Conservation (phyloP, 2,329 filamentous ascomycete genomes). For the Pseudogymnoascus sp. region DNA sequence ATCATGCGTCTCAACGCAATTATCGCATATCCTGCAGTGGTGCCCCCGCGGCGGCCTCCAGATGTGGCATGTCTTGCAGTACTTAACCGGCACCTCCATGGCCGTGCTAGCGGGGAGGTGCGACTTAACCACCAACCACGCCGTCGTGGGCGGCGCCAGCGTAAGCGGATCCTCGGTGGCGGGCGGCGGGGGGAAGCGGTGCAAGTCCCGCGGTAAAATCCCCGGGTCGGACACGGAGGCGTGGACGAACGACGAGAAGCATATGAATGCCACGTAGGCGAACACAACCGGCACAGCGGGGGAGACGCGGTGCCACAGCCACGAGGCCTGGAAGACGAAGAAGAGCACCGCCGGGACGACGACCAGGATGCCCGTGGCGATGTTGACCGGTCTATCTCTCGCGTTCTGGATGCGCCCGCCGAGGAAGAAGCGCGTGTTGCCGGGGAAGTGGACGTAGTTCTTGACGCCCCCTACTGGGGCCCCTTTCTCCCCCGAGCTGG, state of each 20-base stretch:
- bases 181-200: conserved; percentile 71
- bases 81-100: conserved; percentile 97
- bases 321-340: conserved; percentile 67
- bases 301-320: conserved; percentile 82
- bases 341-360: conserved; percentile 73
- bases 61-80: conserved; percentile 94
- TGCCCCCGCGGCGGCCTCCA: conserved; percentile 95
- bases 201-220: conserved; percentile 84
- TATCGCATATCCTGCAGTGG: conserved; percentile 94
- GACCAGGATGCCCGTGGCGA: conserved; percentile 75
- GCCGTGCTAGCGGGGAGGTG: conserved; percentile 65
- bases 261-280: conserved; percentile 84
- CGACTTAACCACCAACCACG: conserved; percentile 88
- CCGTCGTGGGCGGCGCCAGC: conserved; percentile 76
- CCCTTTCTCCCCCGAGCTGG: conserved; percentile 21
- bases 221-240: conserved; percentile 89
- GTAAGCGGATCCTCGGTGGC: conserved; percentile 73
- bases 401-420: conserved; percentile 85
- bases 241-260: conserved; percentile 87
- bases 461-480: conserved; percentile 41
- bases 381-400: conserved; percentile 76
- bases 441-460: conserved; percentile 88
- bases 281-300: conserved; percentile 84
- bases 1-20: conserved; percentile 93
- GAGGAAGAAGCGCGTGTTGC: conserved; percentile 84